Evolutionary conservation across 257 asterid species (phyloP), one percentile per base, ranked within the genome.

Genomic region (Leonotis leonurus): DNA sequence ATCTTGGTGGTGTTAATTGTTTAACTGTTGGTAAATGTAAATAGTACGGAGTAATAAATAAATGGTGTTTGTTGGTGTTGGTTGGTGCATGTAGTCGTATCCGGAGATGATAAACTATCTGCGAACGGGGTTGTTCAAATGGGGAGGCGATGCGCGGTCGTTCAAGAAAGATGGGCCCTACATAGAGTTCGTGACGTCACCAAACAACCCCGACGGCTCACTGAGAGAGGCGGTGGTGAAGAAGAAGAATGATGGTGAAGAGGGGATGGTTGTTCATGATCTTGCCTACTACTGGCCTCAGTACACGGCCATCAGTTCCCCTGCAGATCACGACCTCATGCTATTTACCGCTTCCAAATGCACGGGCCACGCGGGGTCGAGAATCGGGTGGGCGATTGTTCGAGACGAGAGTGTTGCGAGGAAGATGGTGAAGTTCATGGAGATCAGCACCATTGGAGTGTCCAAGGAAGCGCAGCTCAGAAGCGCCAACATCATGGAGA

Each of bases 341-440:
- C 78, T 92, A 0, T 92, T 92, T 50, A 89, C 97, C 0, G 75
- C 76, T 49, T 92, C 99, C n/a, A 89, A 92, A 73, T 85, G 89
- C 85, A 83, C 91, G 2, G 96, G 99, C 1, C 96, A 92, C 37
- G 97, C 97, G 3, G 96, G 99, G 40, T 85, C 99, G 41, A 73
- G 96, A 76, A 86, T 86, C 20, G 99, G 99, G 99, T 93, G 96
- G 97, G 99, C 96, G 1, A 56, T 93, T n/a, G 95, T 87, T 1
- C 81, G 59, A 62, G 90, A 93, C 39, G 75, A 74, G 68, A 78
- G 73, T 0, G 82, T 89, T 2, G 96, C 95, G 1, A 70, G 56
- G 7, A 89, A 67, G 68, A 89, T 93, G 99, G 83, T 70, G 53
- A 80, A 89, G 6, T 93, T 77, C 62, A 81, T 89, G 3, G 91